These are phyloP conservation scores for Pichia membranifaciens DNA, from an alignment of 805 yeast genomes.

Conservation along the genomic window DNA sequence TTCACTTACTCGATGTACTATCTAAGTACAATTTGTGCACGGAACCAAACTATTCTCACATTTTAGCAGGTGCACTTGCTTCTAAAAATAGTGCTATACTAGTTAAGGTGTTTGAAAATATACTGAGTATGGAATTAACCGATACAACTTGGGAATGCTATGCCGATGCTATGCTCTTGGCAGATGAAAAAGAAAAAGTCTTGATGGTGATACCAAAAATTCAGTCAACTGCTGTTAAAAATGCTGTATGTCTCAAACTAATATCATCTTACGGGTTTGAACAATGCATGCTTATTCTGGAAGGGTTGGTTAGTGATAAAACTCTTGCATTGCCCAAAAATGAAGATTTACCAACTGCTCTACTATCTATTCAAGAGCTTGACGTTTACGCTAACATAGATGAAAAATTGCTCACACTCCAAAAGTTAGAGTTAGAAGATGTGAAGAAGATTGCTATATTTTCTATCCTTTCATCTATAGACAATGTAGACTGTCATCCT, in stretches of 20 bases:
- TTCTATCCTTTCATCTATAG: constrained; percentile 19
- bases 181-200: constrained; percentile 11
- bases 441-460: constrained; percentile 16
- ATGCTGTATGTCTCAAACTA: constrained; percentile 8
- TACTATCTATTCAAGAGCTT: constrained; percentile 8
- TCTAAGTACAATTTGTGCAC: not conserved
- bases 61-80: constrained; percentile 14
- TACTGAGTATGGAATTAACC: not conserved
- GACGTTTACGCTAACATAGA: constrained; percentile 12
- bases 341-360: constrained; percentile 11
- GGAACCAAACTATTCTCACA: constrained; percentile 13
- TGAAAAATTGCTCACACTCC: constrained; percentile 1
- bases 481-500: constrained; percentile 16
- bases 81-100: not conserved
- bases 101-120: not conserved
- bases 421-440: not conserved
- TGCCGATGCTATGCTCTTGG: constrained; percentile 9
- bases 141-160: constrained; percentile 4
- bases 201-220: constrained; percentile 11
- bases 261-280: constrained; percentile 9
- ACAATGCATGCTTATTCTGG: constrained; percentile 6
- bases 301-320: not conserved
- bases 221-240: constrained; percentile 3
- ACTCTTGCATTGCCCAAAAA: not conserved
- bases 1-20: constrained; percentile 11